A percentile compares a stretch with the other conserved stretches of the same genome.
Evolutionary conservation across 2,329 filamentous ascomycete species (phyloP).

Genomic region (Diaporthe caulivora): DNA sequence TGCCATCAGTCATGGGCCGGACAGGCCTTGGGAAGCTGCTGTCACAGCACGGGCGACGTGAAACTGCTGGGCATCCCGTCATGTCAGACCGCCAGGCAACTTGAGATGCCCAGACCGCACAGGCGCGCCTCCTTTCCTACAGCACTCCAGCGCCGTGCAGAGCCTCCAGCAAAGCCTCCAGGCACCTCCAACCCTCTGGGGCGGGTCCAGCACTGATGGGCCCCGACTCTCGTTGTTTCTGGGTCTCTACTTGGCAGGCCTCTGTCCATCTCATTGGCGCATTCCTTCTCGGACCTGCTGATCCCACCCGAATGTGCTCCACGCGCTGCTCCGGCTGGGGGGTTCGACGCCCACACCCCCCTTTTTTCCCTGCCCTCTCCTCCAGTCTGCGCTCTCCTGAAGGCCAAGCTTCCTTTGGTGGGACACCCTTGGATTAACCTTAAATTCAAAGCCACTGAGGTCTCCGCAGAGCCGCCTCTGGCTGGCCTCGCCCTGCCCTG

Average conservation of each 20-base stretch:
- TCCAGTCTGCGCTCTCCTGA: background rate
- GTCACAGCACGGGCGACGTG: constrained; percentile 24
- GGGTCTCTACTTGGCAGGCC: constrained; percentile 21
- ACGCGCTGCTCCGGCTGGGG: constrained; percentile 16
- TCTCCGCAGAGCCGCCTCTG: constrained; percentile 26
- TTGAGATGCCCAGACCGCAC: constrained; percentile 14
- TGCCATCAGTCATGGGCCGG: background rate
- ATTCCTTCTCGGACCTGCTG: background rate
- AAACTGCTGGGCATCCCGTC: constrained; percentile 26
- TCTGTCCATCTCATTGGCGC: constrained; percentile 4
- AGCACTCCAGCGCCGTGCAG: background rate
- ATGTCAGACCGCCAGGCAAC: constrained; percentile 8
- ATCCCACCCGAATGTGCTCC: constrained; percentile 20
- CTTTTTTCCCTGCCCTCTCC: background rate
- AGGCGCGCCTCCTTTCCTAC: background rate
- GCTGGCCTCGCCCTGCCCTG: background rate
- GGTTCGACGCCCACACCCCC: constrained; percentile 13
- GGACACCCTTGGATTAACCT: constrained; percentile 27
- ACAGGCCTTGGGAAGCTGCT: constrained; percentile 14
- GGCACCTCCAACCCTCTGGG: background rate
- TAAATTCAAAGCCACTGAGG: constrained; percentile 7
- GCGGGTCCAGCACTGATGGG: constrained; percentile 16
- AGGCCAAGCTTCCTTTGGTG: constrained; percentile 11
- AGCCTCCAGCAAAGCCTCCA: background rate
- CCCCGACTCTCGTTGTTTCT: constrained; percentile 22